These are phyloP conservation scores for Hirschioporus abietinus DNA, from an alignment of 768 basidiomycete genomes.

Conservation along the genomic window DNA sequence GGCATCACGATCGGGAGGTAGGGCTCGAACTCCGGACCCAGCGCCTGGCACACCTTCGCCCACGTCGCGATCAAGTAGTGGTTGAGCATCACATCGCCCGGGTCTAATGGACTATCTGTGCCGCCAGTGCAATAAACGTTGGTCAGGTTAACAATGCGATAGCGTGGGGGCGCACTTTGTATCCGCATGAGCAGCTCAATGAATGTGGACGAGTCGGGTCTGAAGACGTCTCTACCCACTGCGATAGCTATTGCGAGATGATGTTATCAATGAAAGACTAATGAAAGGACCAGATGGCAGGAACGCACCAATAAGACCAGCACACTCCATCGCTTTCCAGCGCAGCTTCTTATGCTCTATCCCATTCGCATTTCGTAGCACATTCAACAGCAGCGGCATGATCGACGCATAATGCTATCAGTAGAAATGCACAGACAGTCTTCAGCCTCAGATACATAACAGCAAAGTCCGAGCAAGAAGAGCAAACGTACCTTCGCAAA, in stretches of 20 bases:
- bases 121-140: conserved; percentile 2
- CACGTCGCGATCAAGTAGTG: conserved; percentile 84
- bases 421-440: not conserved
- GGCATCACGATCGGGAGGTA: conserved; percentile 86
- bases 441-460: conserved; percentile 9
- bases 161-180: conserved; percentile 49
- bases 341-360: conserved; percentile 62
- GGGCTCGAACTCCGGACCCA: conserved; percentile 81
- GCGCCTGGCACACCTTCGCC: conserved; percentile 84
- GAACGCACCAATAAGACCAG: conserved; percentile 69
- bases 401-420: conserved; percentile 66
- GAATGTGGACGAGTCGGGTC: conserved; percentile 66
- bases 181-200: conserved; percentile 70
- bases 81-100: conserved; percentile 62
- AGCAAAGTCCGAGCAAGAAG: conserved; percentile 1
- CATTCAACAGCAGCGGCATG: conserved; percentile 76
- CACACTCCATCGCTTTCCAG: conserved; percentile 89
- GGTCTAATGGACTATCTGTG: conserved; percentile 61
- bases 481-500: conserved; percentile 61
- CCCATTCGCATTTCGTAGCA: conserved; percentile 67
- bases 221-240: conserved; percentile 75
- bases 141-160: not conserved
- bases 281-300: not conserved
- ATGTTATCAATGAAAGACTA: not conserved
- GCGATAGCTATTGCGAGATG: conserved; percentile 57